A percentile compares a stretch with the other conserved stretches of the same genome.
These are phyloP conservation scores for Pholiota conissans DNA, from an alignment of 768 basidiomycete genomes.

Conservation along the genomic window DNA sequence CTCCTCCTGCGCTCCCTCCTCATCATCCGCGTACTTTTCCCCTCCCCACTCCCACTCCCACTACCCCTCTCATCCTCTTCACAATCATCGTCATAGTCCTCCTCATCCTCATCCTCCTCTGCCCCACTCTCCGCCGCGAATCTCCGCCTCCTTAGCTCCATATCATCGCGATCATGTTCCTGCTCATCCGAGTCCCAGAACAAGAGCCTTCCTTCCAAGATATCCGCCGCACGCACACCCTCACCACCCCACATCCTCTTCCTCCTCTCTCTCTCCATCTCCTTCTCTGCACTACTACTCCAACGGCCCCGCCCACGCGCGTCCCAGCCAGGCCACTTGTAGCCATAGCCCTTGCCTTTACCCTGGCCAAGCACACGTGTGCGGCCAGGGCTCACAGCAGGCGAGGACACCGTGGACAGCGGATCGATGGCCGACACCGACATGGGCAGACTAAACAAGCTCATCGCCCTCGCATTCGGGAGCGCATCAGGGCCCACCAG, in stretches of 20 bases:
- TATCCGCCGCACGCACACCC: constrained; percentile 69
- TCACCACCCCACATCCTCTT: constrained; percentile 8
- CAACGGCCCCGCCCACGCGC: constrained; percentile 3
- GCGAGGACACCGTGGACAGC: constrained; percentile 57
- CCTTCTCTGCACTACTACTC: neutral
- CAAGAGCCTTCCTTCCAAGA: constrained; percentile 55
- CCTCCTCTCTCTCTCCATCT: constrained; percentile 3
- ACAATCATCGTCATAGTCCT: neutral
- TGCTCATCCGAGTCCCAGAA: constrained; percentile 52
- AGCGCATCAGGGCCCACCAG: constrained; percentile 75
- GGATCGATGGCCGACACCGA: constrained; percentile 70
- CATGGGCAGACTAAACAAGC: constrained; percentile 65
- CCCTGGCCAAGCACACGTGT: neutral
- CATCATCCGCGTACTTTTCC: neutral
- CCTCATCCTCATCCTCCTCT: neutral
- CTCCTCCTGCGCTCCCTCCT: constrained; percentile 8
- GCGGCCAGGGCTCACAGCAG: constrained; percentile 40
- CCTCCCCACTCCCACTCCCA: neutral
- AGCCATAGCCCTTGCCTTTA: neutral
- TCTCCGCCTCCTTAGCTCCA: neutral
- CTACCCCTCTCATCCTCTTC: neutral
- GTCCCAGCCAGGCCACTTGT: constrained; percentile 35
- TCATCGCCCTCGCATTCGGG: constrained; percentile 76
- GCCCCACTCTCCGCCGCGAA: neutral
- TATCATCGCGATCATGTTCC: constrained; percentile 28